Evolutionary conservation across 345 rosid genomes (phyloP).

Genomic region (Gossypium herbaceum): DNA sequence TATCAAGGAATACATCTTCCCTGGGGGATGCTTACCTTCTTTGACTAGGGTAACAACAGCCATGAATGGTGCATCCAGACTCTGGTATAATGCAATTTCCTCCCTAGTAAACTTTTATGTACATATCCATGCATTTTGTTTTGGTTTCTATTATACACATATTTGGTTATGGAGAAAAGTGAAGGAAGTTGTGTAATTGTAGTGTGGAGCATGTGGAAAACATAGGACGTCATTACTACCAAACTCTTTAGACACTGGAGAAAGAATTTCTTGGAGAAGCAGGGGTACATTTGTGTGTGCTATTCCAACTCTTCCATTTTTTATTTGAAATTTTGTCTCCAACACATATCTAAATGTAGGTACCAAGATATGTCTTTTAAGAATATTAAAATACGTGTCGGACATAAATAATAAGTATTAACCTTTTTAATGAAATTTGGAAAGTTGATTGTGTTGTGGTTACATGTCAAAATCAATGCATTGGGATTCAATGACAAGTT

Average conservation of each 20-base stretch:
- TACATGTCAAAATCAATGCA: conserved; percentile 49
- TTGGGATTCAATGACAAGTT: conserved; percentile 76
- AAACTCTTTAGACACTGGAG: conserved; percentile 69
- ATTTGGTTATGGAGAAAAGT: neutral
- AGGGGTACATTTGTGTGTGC: conserved; percentile 34
- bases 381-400: neutral
- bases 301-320: too few species aligned
- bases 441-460: neutral
- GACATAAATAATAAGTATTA: neutral
- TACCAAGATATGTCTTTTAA: too few species aligned
- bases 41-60: conserved; percentile 65
- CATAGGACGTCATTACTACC: conserved; percentile 76
- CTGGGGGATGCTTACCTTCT: conserved; percentile 81
- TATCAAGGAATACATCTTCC: conserved; percentile 87
- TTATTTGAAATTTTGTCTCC: too few species aligned
- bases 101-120: neutral
- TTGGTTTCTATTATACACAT: neutral
- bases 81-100: conserved; percentile 38
- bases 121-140: neutral
- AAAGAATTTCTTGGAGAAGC: conserved; percentile 63
- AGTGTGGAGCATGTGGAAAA: conserved; percentile 88
- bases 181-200: neutral
- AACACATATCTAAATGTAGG: too few species aligned
- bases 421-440: neutral
- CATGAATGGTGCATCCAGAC: conserved; percentile 69